Evolutionary conservation across 352 stramenopile genomes (phyloP), one percentile per base, ranked within the genome.

Genomic region (Globisporangium alternatum): DNA sequence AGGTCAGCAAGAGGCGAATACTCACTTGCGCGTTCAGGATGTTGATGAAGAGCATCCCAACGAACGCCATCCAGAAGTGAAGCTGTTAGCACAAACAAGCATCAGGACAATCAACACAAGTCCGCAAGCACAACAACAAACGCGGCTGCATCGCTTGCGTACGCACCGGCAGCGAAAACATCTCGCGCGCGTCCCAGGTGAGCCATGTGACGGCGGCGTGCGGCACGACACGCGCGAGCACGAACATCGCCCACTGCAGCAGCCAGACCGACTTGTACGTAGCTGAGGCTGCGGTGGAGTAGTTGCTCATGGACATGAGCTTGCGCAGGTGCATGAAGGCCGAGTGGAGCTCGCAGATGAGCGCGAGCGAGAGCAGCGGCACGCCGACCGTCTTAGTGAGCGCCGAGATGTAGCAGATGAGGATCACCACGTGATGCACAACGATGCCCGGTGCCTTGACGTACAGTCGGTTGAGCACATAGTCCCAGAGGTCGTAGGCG

Each of bases 401-500:
- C 35, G 84, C 84, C 8, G 84, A 84, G 63, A 86, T 88, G 70
- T 93, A 91, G 71, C 84, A 93, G 60, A 89, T 80, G 49, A 93
- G 76, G 67, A 93, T 83, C 17, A 91, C 79, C 43, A 88, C 81
- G 69, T 93, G 84, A 62, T 93, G 84, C 31, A 80, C 58, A 30
- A 93, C 71, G 60, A 93, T 89, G 30, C 76, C 77, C 9, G 81
- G 80, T 0, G 81, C 72, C 65, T 91, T 91, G 69, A 88, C 72
- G 64, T 93, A 90, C 41, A 93, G 65, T 0, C 79, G 69, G 45
- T 93, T 80, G 30, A 91, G 71, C 69, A 90, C 66, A 44, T 83
- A 93, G 65, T 93, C 84, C 78, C 80, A 89, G 55, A 91, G 77
- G 54, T 93, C 84, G 58, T 93, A 91, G n/a, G 78, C 81, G 67